These are phyloP conservation scores for Ophiostoma ips DNA, from an alignment of 2,329 filamentous ascomycete species.

Conservation along the genomic window DNA sequence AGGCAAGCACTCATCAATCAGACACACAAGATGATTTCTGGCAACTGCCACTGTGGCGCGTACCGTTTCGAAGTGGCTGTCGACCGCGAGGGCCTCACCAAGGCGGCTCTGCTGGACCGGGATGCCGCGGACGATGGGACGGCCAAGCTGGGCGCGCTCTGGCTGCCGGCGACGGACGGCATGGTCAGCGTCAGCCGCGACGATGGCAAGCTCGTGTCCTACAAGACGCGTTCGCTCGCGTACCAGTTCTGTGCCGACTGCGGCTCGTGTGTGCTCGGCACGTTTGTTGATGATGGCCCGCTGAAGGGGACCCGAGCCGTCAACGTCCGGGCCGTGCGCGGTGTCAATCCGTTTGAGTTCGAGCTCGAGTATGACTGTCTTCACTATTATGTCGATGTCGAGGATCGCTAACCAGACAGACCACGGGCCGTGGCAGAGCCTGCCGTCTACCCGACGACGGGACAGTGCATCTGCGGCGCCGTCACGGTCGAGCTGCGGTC, in stretches of 20 bases:
- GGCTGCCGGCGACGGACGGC: background rate
- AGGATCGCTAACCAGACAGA: background rate
- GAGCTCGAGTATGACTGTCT: conserved; percentile 1
- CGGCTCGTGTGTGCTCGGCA: conserved; percentile 4
- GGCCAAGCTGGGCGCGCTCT: conserved; percentile 6
- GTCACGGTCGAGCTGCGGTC: conserved; percentile 7
- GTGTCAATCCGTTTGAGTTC: conserved; percentile 7
- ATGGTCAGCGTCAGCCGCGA: background rate
- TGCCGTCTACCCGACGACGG: background rate
- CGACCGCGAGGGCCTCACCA: background rate
- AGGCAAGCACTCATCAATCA: background rate
- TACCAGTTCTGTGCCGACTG: conserved; percentile 10
- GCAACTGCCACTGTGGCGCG: conserved; percentile 11
- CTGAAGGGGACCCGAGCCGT: background rate
- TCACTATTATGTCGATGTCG: too few relatives aligned
- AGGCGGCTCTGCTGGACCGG: background rate
- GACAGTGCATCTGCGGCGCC: conserved; percentile 9
- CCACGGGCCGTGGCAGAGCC: background rate
- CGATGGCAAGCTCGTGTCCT: background rate
- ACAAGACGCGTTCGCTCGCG: background rate
- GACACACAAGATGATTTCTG: conserved; percentile 8
- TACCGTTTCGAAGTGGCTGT: conserved; percentile 8
- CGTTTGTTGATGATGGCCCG: background rate
- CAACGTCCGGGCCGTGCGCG: conserved; percentile 5
- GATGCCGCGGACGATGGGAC: too few relatives aligned